A percentile compares a stretch with the other conserved stretches of the same genome.
Evolutionary conservation across 1,139 yeast genomes (phyloP).

Genomic region (Meyerozyma sp.): DNA sequence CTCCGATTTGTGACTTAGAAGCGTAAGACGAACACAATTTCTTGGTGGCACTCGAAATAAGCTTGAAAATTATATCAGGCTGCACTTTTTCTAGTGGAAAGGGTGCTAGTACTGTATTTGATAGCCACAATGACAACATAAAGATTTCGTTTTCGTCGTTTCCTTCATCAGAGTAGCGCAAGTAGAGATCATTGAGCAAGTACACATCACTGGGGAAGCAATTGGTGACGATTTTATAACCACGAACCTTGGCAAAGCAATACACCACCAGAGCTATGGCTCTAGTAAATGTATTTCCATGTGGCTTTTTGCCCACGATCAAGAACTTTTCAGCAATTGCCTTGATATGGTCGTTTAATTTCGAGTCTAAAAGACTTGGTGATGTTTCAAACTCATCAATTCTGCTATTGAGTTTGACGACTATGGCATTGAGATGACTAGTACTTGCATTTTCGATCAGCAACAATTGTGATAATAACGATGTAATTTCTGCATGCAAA

Average conservation of each 20-base stretch:
- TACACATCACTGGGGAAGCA: conserved; percentile 59
- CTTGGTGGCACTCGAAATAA: conserved; percentile 31
- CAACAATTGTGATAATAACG: background rate
- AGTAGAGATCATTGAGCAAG: conserved; percentile 32
- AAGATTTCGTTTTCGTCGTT: conserved; percentile 54
- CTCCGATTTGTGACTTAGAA: conserved; percentile 23
- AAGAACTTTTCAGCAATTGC: conserved; percentile 25
- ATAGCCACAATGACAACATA: conserved; percentile 66
- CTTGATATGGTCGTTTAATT: conserved; percentile 28
- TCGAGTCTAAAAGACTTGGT: conserved; percentile 47
- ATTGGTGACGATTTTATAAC: conserved; percentile 53
- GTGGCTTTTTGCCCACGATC: background rate
- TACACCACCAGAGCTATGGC: conserved; percentile 39
- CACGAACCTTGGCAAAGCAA: conserved; percentile 58
- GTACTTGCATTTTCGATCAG: background rate
- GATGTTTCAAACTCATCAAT: conserved; percentile 49
- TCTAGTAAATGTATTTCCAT: conserved; percentile 1
- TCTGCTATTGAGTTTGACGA: background rate
- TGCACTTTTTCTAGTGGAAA: conserved; percentile 49
- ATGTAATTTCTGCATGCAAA: background rate
- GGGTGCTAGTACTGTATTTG: conserved; percentile 65
- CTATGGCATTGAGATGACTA: background rate
- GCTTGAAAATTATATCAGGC: conserved; percentile 21
- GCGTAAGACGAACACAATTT: conserved; percentile 20
- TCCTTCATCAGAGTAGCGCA: conserved; percentile 8